Evolutionary conservation across 441 rosid genomes (phyloP).

Genomic region (Hura crepitans): DNA sequence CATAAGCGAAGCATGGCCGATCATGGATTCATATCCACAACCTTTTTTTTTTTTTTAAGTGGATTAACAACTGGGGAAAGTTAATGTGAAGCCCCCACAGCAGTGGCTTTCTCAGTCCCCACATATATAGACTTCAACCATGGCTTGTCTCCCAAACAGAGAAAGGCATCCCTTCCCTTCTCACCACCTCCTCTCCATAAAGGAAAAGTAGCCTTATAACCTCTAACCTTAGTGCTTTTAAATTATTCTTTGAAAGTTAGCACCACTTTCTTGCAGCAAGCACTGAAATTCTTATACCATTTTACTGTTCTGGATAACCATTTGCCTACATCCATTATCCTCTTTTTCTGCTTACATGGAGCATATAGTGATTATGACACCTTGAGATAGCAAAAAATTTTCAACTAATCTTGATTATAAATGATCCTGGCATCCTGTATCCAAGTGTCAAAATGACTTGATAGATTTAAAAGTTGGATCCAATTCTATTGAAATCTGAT

Average conservation of each 20-base stretch:
- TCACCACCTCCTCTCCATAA: background rate
- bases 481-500: too few species aligned
- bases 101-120: slow-evolving; percentile 10
- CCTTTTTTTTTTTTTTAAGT: slow-evolving; percentile 10
- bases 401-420: too few species aligned
- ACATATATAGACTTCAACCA: slow-evolving; percentile 16
- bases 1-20: too few species aligned
- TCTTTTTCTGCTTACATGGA: slow-evolving; percentile 13
- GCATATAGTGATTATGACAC: slow-evolving; percentile 14
- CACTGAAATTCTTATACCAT: background rate
- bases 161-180: background rate
- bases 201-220: slow-evolving; percentile 1
- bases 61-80: background rate
- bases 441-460: too few species aligned
- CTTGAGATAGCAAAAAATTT: background rate
- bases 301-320: slow-evolving; percentile 2
- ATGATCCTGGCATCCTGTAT: too few species aligned
- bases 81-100: slow-evolving; percentile 2
- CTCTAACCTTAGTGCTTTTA: slow-evolving; percentile 2
- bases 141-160: slow-evolving; percentile 20
- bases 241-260: slow-evolving; percentile 3
- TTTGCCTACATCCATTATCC: background rate
- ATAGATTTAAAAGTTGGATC: too few species aligned
- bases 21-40: background rate
- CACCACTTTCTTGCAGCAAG: background rate